Evolutionary conservation across 2,329 filamentous ascomycete species (phyloP).

Genomic region (Phialophora verrucosa): DNA sequence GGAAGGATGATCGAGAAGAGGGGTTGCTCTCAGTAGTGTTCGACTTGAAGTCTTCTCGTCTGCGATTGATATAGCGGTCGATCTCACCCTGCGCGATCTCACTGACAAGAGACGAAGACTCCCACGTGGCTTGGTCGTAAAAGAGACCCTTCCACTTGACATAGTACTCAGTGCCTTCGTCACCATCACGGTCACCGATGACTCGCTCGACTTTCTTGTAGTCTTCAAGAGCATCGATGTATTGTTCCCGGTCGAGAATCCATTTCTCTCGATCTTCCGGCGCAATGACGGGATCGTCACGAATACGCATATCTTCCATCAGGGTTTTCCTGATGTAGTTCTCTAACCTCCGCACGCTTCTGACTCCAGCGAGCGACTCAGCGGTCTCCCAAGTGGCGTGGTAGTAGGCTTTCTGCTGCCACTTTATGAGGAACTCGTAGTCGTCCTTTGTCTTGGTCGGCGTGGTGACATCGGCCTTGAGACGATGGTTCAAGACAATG

Average conservation of each 20-base stretch:
- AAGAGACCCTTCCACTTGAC: conserved; percentile 96
- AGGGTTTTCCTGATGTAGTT: conserved; percentile 92
- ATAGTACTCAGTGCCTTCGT: conserved; percentile 83
- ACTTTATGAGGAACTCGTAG: conserved; percentile 93
- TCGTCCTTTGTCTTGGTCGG: conserved; percentile 65
- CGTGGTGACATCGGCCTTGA: conserved; percentile 67
- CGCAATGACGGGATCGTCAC: conserved; percentile 73
- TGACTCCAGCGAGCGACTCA: conserved; percentile 73
- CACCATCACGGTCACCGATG: conserved; percentile 79
- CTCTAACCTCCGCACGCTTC: conserved; percentile 85
- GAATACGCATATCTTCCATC: conserved; percentile 77
- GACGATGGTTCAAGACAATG: conserved; percentile 83
- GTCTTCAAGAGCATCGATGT: conserved; percentile 84
- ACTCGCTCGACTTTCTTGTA: conserved; percentile 92
- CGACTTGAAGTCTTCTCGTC: conserved; percentile 78
- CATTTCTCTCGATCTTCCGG: conserved; percentile 91
- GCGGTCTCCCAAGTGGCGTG: conserved; percentile 94
- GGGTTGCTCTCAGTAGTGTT: conserved; percentile 77
- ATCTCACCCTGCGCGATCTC: conserved; percentile 84
- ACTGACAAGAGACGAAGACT: conserved; percentile 75
- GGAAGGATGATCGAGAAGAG: conserved; percentile 73
- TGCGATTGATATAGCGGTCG: conserved; percentile 85
- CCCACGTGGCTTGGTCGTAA: conserved; percentile 97
- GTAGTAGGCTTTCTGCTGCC: conserved; percentile 93
- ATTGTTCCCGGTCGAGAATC: conserved; percentile 90